Percentiles rank a stretch among this genome's conserved stretches.
Conservation (phyloP, 2,329 filamentous ascomycete genomes). For the Cladosporium cucumerinum region DNA sequence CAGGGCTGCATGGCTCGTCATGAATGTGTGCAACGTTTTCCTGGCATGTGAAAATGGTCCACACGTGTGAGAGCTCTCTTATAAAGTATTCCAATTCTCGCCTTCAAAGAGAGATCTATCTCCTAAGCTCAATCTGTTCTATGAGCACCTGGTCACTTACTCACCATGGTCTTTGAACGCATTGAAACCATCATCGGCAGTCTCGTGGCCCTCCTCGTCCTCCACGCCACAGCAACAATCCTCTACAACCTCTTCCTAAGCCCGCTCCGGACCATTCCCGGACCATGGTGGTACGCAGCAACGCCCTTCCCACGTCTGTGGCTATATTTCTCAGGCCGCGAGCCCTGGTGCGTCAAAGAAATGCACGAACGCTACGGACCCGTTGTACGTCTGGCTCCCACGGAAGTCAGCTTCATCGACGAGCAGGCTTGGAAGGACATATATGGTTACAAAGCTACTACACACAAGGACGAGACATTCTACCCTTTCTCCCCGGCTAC, state of each 20-base stretch:
- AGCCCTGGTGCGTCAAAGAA: constrained; percentile 2
- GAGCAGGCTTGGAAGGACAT: constrained; percentile 44
- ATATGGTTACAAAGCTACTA: constrained; percentile 30
- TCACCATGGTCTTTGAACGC: neutral
- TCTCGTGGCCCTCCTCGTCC: neutral
- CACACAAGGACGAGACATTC: constrained; percentile 30
- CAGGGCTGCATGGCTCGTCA: neutral
- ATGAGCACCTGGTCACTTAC: neutral
- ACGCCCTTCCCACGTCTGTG: neutral
- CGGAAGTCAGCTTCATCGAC: constrained; percentile 47
- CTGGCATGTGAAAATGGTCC: neutral
- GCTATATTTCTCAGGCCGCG: constrained; percentile 16
- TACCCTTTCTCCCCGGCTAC: neutral
- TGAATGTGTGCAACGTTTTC: neutral
- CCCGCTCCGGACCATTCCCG: constrained; percentile 14
- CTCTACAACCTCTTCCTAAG: constrained; percentile 49
- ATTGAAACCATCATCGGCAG: neutral
- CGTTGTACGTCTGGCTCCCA: constrained; percentile 47
- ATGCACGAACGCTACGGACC: constrained; percentile 44
- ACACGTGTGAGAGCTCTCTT: neutral
- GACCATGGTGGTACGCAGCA: constrained; percentile 8
- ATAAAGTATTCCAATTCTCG: neutral
- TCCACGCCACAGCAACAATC: constrained; percentile 27
- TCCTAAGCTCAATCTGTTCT: neutral
- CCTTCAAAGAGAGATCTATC: neutral